A percentile compares a stretch with the other conserved stretches of the same genome.
phyloP scores from a whole-genome alignment of 495 filamentous ascomycete genomes.

The Hypomontagnella submonticulosa region DNA sequence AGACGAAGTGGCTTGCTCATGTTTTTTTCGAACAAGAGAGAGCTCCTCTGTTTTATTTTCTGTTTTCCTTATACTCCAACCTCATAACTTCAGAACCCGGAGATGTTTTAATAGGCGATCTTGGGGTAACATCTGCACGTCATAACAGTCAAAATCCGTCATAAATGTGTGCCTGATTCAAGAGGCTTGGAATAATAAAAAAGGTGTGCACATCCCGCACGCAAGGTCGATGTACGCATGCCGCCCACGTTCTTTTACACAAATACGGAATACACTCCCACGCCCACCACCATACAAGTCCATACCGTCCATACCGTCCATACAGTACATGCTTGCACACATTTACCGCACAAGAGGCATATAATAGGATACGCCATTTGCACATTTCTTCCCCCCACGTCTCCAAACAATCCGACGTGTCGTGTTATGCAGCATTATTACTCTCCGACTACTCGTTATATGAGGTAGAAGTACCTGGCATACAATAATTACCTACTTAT shows the following conservation, averaged over 20 bases:
- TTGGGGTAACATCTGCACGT: slow-evolving; percentile 45
- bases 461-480: slow-evolving; percentile 22
- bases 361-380: background rate
- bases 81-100: slow-evolving; percentile 26
- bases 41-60: background rate
- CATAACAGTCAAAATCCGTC: slow-evolving; percentile 20
- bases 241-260: background rate
- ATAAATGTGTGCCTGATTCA: slow-evolving; percentile 34
- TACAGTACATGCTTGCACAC: slow-evolving; percentile 3
- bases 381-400: slow-evolving; percentile 16
- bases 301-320: no score
- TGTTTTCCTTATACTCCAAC: slow-evolving; percentile 8
- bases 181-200: slow-evolving; percentile 22
- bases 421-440: slow-evolving; percentile 39
- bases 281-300: background rate
- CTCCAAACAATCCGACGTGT: slow-evolving; percentile 10
- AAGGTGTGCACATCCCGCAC: slow-evolving; percentile 40
- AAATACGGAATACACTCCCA: background rate
- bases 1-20: no score
- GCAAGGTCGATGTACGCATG: background rate
- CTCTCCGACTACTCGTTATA: slow-evolving; percentile 14
- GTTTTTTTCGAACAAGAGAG: background rate
- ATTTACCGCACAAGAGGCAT: background rate
- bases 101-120: slow-evolving; percentile 26
- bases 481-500: slow-evolving; percentile 15